Evolutionary conservation across 2,329 filamentous ascomycete species (phyloP).

Genomic region (Colletotrichum costaricense): DNA sequence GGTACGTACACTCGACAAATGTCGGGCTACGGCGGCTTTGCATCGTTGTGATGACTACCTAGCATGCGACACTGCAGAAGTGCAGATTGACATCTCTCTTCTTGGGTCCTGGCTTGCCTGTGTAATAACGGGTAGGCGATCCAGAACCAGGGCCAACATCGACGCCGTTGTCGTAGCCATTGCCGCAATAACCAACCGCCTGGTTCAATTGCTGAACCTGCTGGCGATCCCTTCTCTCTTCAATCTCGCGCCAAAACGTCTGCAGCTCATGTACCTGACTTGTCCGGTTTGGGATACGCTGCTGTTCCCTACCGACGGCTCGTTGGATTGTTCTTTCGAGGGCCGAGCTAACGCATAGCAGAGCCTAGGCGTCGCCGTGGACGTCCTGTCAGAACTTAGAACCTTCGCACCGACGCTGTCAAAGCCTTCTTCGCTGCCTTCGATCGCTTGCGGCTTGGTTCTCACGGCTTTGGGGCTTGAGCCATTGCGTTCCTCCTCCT

Average conservation of each 20-base stretch:
- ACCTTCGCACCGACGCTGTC: constrained; percentile 25
- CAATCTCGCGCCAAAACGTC: neutral
- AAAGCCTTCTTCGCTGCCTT: constrained; percentile 8
- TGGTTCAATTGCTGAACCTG: neutral
- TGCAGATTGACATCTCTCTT: neutral
- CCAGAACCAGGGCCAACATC: neutral
- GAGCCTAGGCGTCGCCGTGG: constrained; percentile 9
- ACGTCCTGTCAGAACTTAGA: constrained; percentile 25
- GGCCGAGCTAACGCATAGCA: constrained; percentile 26
- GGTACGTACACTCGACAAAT: neutral
- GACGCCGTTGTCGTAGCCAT: neutral
- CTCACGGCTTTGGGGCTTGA: constrained; percentile 8
- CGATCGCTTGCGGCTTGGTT: neutral
- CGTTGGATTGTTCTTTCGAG: constrained; percentile 2
- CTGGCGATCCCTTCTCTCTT: neutral
- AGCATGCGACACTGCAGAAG: neutral
- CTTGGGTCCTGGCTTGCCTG: neutral
- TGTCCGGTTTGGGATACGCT: constrained; percentile 25
- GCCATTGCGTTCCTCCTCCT: neutral
- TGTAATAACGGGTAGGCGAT: neutral
- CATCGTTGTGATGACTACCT: neutral
- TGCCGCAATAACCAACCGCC: neutral
- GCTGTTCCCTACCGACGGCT: constrained; percentile 1
- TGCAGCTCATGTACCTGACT: constrained; percentile 24
- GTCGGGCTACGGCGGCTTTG: neutral